Conservation (phyloP, 352 stramenopile genomes). For the Elongisporangium prolatum region DNA sequence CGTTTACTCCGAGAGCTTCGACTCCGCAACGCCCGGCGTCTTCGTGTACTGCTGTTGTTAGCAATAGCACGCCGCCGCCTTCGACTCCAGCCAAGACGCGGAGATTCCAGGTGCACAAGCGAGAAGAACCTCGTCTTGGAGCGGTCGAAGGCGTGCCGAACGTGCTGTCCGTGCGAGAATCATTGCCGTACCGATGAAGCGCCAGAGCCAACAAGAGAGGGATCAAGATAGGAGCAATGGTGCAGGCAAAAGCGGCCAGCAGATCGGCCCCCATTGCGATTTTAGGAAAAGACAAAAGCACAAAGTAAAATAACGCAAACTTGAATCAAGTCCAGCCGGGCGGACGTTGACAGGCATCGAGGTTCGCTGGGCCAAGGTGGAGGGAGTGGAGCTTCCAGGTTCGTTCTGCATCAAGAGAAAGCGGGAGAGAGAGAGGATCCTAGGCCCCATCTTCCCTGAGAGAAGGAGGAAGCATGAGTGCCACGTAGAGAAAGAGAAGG, state of each 20-base stretch:
- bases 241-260: background rate
- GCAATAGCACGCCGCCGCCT: background rate
- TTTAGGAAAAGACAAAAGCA: background rate
- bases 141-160: constrained; percentile 42
- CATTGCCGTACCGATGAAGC: constrained; percentile 45
- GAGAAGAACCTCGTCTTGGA: constrained; percentile 20
- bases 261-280: background rate
- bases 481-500: background rate
- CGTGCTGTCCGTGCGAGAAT: constrained; percentile 32
- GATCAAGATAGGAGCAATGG: background rate
- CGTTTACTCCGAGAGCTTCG: constrained; percentile 31
- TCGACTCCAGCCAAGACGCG: constrained; percentile 15
- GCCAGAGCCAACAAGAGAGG: background rate
- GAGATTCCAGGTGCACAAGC: constrained; percentile 50
- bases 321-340: background rate
- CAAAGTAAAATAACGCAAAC: background rate
- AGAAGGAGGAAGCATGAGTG: no score
- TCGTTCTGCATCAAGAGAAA: background rate
- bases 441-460: background rate
- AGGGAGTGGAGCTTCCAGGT: background rate
- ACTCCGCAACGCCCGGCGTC: constrained; percentile 10
- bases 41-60: background rate
- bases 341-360: background rate
- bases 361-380: background rate
- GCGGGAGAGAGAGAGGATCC: background rate